Evolutionary conservation across 2,329 filamentous ascomycete species (phyloP), one percentile per base, ranked within the genome.

Genomic region (Fusarium coffeatum): DNA sequence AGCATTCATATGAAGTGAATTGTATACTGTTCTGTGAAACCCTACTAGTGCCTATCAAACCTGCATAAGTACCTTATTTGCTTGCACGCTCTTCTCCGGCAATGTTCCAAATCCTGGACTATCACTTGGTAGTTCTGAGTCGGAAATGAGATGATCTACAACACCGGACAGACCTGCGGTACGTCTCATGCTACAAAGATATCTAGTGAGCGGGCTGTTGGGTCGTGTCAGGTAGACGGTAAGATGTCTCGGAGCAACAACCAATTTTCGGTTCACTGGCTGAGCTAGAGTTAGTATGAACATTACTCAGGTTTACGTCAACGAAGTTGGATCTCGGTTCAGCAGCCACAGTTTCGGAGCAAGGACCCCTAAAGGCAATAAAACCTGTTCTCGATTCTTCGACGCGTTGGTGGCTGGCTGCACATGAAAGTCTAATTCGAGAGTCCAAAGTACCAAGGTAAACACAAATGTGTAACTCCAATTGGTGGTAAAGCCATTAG

Each of bases 1-100:
- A 71, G 65, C 53, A 28, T 43, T 25, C 34, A 69, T 58, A 54
- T 45, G 56, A 53, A 43, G 49, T 59, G 54, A 55, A 58, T 65
- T 56, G 32, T 40, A 57, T 23, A 28, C n/a, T 23, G 23, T 55
- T 48, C 28, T 55, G 49, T 12, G 22, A 20, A 16, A 50, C 28
- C 57, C 22, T 16, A n/a, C 13, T 32, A 20, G 32, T 11, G 13
- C 13, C 25, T 13, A 15, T 42, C 16, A 16, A 47, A 47, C 25
- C 13, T 32, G 20, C 13, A 18, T 13, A n/a, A 18, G 34, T 12
- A 6, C 8, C 20, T 6, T 20, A 15, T 42, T 9, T 37, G n/a
- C 15, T 15, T 25, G 25, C n/a, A 7, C 9, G 22, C 6, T 32
- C 22, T 20, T 37, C 15, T 23, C 23, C 20, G 13, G 18, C 22